Evolutionary conservation across 345 rosid species (phyloP).

Genomic region (Boechera stricta): DNA sequence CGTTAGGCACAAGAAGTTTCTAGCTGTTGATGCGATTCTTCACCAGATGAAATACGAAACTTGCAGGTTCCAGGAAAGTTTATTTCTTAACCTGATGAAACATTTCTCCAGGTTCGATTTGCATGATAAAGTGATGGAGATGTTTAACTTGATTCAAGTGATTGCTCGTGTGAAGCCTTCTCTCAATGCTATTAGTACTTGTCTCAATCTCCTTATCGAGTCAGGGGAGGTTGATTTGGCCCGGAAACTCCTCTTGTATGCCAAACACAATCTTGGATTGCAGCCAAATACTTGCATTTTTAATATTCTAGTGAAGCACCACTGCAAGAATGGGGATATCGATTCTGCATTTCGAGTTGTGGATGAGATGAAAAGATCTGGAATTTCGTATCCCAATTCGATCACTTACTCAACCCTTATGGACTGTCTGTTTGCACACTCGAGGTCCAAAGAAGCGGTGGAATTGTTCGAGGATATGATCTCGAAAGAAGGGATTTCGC

Average conservation of each 20-base stretch:
- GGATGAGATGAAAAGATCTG: constrained; percentile 73
- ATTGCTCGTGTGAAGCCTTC: constrained; percentile 82
- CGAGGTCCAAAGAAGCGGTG: constrained; percentile 74
- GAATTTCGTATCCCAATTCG: constrained; percentile 68
- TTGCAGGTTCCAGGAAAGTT: constrained; percentile 76
- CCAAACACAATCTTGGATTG: constrained; percentile 53
- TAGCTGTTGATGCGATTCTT: constrained; percentile 78
- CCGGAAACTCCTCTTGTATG: constrained; percentile 55
- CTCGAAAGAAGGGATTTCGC: constrained; percentile 68
- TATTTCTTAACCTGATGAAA: constrained; percentile 79
- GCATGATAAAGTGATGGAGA: constrained; percentile 66
- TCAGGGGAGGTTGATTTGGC: constrained; percentile 65
- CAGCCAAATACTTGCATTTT: constrained; percentile 88
- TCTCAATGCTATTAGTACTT: constrained; percentile 78
- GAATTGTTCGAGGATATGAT: constrained; percentile 84
- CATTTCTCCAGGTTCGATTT: constrained; percentile 62
- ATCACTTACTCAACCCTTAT: constrained; percentile 81
- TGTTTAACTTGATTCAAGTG: constrained; percentile 69
- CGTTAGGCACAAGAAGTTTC: constrained; percentile 66
- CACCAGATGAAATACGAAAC: constrained; percentile 83
- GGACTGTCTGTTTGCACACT: constrained; percentile 60
- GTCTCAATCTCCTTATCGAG: constrained; percentile 79
- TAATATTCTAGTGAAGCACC: constrained; percentile 83
- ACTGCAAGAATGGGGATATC: constrained; percentile 68
- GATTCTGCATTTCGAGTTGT: constrained; percentile 68